Evolutionary conservation across 2,329 filamentous ascomycete species (phyloP).

Genomic region (Curvularia hawaiiensis): DNA sequence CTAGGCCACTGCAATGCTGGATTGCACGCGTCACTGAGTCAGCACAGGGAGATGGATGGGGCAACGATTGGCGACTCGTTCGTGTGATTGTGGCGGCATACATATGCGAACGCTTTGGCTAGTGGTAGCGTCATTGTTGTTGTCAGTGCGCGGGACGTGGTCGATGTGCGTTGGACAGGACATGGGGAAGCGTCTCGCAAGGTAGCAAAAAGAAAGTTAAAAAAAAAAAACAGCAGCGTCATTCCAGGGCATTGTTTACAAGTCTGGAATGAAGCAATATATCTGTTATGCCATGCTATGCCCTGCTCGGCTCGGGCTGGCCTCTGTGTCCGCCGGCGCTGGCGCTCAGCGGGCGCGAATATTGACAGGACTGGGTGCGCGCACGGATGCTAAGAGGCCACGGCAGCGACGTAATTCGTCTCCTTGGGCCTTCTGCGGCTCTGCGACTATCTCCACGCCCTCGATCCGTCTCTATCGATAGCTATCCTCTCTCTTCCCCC

Average conservation of each 20-base stretch:
- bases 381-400: slow-evolving; percentile 15
- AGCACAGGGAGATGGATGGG: slow-evolving; percentile 6
- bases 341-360: not conserved
- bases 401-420: slow-evolving; percentile 20
- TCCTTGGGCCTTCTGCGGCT: slow-evolving; percentile 20
- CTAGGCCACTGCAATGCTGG: not conserved
- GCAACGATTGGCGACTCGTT: slow-evolving; percentile 19
- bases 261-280: not conserved
- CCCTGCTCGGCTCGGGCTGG: not conserved
- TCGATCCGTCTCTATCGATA: slow-evolving; percentile 26
- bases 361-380: slow-evolving; percentile 5
- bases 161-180: not conserved
- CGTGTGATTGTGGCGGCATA: slow-evolving; percentile 14
- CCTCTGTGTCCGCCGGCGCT: not conserved
- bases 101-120: slow-evolving; percentile 20
- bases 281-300: not conserved
- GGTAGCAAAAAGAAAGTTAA: not conserved
- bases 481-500: slow-evolving; percentile 8
- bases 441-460: slow-evolving; percentile 19
- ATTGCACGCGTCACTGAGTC: not conserved
- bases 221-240: not conserved
- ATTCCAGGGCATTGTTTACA: not conserved
- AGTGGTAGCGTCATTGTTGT: slow-evolving; percentile 22
- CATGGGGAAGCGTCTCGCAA: not conserved
- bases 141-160: not conserved